Evolutionary conservation across 2,329 filamentous ascomycete species (phyloP), one percentile per base, ranked within the genome.

Genomic region (Paramyrothecium sp.): DNA sequence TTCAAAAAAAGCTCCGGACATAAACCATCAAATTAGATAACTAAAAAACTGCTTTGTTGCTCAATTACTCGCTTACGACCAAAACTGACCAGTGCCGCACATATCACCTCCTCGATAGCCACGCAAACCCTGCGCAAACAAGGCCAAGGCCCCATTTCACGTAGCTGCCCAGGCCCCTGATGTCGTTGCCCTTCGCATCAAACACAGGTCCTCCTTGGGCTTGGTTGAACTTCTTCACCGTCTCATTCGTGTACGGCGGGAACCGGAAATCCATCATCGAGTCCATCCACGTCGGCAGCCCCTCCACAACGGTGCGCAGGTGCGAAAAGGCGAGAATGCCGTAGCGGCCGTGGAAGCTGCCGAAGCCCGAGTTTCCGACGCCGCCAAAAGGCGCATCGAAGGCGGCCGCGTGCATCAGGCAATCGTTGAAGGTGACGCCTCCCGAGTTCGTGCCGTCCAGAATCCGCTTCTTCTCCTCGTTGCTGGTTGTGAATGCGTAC

Each of bases 351-450:
- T 78, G 76, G 60, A 80, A 79, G 19, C 65, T 63, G 19, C 78
- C 78, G 22, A 70, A 67, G 3, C 78, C 78, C 1, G 74, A 77
- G 13, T 70, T 69, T 13, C 79, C 78, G 19, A 79, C 73, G 7
- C 79, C 78, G 16, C 79, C 78, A 57, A 81, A 81, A 1, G 78
- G 77, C 1, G 74, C 73, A 13, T 65, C 68, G 0, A 68, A 67
- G n/a, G 75, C 67, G 1, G 61, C 65, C 22, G 71, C 69, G 50
- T 80, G 78, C 7, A 77, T 60, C 33, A 72, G 61, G 16, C 70
- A 66, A 59, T 78, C 76, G 59, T 81, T 81, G 61, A 80, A 67
- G 0, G 75, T 78, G 51, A 79, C 76, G 16, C 78, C 77, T 21
- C 78, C 78, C 8, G 75, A 78, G 20, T 64, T 70, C 38, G 71